Conservation (phyloP, 163 green algal genomes). For the Trebouxiophyceae sp. region DNA sequence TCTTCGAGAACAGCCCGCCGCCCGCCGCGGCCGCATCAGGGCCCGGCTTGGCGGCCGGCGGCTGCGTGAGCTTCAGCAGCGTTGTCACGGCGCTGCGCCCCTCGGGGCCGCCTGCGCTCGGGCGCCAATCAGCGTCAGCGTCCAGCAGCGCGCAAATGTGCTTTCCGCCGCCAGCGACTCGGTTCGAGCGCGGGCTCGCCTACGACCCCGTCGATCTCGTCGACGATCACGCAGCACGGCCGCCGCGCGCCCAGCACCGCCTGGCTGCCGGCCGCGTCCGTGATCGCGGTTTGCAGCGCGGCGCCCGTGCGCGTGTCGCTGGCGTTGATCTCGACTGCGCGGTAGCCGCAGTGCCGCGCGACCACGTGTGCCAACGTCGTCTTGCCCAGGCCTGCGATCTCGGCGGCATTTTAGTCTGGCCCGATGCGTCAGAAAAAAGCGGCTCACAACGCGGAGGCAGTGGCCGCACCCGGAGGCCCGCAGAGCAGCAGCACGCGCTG, state of each 20-base stretch:
- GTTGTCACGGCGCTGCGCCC: conserved; percentile 53
- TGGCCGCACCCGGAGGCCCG: conserved; percentile 61
- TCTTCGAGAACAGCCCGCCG: background rate
- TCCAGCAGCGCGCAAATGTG: no score
- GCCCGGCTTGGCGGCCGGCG: background rate
- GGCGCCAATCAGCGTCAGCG: no score
- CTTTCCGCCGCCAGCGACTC: no score
- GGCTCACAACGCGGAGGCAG: background rate
- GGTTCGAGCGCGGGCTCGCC: no score
- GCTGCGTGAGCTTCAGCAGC: conserved; percentile 71
- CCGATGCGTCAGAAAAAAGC: background rate
- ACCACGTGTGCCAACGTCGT: conserved; percentile 91
- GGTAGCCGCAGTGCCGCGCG: conserved; percentile 89
- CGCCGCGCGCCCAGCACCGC: conserved; percentile 36
- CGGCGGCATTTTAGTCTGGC: no score
- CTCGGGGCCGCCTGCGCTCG: background rate
- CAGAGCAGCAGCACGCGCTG: conserved; percentile 75
- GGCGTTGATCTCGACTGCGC: conserved; percentile 89
- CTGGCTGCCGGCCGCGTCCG: conserved; percentile 35
- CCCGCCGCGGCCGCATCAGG: background rate
- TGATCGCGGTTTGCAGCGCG: conserved; percentile 51
- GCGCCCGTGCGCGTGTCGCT: conserved; percentile 75
- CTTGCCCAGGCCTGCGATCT: conserved; percentile 87
- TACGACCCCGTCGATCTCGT: conserved; percentile 80
- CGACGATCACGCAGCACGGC: conserved; percentile 86